Conservation (phyloP, 805 yeast genomes). For the Myxozyma melibiosi region DNA sequence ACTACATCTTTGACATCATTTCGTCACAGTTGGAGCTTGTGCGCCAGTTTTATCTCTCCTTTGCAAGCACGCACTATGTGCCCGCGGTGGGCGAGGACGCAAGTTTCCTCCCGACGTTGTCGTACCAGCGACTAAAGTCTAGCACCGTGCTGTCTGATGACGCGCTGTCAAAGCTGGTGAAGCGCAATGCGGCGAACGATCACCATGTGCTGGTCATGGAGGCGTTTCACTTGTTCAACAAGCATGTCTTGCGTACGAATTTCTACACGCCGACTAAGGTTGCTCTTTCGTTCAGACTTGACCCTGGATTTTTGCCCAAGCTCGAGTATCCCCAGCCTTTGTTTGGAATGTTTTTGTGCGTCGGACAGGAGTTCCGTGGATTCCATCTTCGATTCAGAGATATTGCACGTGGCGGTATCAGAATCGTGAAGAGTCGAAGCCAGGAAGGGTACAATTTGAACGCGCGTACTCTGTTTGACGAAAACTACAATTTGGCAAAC, state of each 20-base stretch:
- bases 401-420: slow-evolving; percentile 97
- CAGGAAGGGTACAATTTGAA: slow-evolving; percentile 83
- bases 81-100: slow-evolving; percentile 49
- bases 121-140: slow-evolving; percentile 81
- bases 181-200: slow-evolving; percentile 70
- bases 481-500: slow-evolving; percentile 90
- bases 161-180: slow-evolving; percentile 70
- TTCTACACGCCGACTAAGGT: slow-evolving; percentile 92
- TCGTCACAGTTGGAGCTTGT: slow-evolving; percentile 69
- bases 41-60: slow-evolving; percentile 81
- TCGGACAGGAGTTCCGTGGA: slow-evolving; percentile 95
- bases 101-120: slow-evolving; percentile 58
- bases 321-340: slow-evolving; percentile 91
- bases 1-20: slow-evolving; percentile 76
- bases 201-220: slow-evolving; percentile 78
- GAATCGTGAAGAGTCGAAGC: slow-evolving; percentile 87
- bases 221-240: slow-evolving; percentile 82
- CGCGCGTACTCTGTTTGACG: slow-evolving; percentile 88
- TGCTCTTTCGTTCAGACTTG: slow-evolving; percentile 88
- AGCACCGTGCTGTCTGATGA: slow-evolving; percentile 72
- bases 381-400: slow-evolving; percentile 97
- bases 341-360: slow-evolving; percentile 91
- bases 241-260: slow-evolving; percentile 86
- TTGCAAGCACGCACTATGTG: slow-evolving; percentile 87
- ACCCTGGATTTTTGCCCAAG: slow-evolving; percentile 81